Evolutionary conservation across 768 basidiomycete genomes (phyloP).

Genomic region (Amylocystis lapponica): DNA sequence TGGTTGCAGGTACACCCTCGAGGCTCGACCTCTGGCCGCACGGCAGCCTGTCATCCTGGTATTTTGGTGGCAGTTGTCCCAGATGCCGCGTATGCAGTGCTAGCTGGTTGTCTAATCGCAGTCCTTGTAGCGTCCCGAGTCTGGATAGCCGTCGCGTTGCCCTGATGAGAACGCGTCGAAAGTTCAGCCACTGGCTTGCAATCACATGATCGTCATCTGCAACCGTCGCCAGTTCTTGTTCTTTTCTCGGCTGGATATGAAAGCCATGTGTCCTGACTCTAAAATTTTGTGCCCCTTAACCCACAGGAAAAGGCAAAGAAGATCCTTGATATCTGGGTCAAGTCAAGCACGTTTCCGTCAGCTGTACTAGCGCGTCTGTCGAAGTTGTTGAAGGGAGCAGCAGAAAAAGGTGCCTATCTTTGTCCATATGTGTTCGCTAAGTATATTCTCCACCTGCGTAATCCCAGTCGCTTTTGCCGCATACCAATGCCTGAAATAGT

Average conservation of each 20-base stretch:
- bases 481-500: conserved; percentile 40
- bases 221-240: conserved; percentile 12
- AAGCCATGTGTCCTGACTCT: conserved; percentile 34
- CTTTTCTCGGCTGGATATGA: conserved; percentile 18
- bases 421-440: conserved; percentile 69
- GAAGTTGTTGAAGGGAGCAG: conserved; percentile 59
- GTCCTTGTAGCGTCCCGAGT: background rate
- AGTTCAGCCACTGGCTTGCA: background rate
- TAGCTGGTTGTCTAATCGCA: background rate
- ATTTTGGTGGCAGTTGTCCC: too few relatives aligned
- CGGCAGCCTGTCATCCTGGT: background rate
- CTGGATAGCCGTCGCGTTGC: background rate
- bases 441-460: conserved; percentile 65
- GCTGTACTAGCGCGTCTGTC: conserved; percentile 66
- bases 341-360: conserved; percentile 83
- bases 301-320: conserved; percentile 94
- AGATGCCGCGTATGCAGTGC: background rate
- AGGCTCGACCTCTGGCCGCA: background rate
- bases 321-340: conserved; percentile 96
- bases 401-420: conserved; percentile 83
- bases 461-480: conserved; percentile 53
- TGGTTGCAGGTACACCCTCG: background rate
- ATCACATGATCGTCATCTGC: conserved; percentile 13
- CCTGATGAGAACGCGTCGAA: conserved; percentile 1
- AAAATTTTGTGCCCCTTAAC: conserved; percentile 25